Percentiles rank a stretch among this genome's conserved stretches.
Evolutionary conservation across 768 basidiomycete genomes (phyloP).

Genomic region (Leccinellum rugosiceps): DNA sequence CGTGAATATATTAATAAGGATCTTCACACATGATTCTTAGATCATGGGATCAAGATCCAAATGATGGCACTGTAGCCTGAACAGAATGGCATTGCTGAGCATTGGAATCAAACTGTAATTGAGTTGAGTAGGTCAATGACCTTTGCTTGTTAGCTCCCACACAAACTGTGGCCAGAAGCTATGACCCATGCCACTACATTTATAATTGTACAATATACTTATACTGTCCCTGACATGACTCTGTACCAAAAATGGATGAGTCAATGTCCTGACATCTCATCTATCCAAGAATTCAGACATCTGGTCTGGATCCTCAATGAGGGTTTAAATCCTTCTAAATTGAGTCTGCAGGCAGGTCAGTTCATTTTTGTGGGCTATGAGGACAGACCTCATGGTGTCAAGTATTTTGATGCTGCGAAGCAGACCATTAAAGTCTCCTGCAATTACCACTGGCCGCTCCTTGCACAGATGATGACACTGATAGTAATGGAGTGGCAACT

Average conservation of each 20-base stretch:
- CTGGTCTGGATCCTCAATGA: background rate
- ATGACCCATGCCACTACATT: conserved; percentile 26
- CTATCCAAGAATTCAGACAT: background rate
- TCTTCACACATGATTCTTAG: conserved; percentile 18
- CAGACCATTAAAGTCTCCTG: background rate
- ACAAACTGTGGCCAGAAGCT: conserved; percentile 13
- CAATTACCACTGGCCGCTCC: background rate
- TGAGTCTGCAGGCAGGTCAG: background rate
- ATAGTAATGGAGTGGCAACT: too few relatives aligned
- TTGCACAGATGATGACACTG: too few relatives aligned
- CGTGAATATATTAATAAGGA: conserved; percentile 29
- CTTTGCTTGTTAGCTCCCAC: conserved; percentile 14
- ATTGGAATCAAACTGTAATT: conserved; percentile 32
- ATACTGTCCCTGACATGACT: background rate
- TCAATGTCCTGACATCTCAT: background rate
- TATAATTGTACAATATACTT: conserved; percentile 18
- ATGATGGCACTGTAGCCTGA: conserved; percentile 24
- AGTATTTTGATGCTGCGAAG: background rate
- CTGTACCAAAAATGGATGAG: conserved; percentile 13
- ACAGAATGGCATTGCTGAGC: conserved; percentile 39
- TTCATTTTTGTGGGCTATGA: background rate
- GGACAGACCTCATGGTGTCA: background rate
- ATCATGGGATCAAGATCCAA: conserved; percentile 23
- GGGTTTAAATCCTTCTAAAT: background rate
- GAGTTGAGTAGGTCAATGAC: conserved; percentile 35